Conservation (phyloP, 768 basidiomycete genomes). For the Pleurotus tuber-regium region DNA sequence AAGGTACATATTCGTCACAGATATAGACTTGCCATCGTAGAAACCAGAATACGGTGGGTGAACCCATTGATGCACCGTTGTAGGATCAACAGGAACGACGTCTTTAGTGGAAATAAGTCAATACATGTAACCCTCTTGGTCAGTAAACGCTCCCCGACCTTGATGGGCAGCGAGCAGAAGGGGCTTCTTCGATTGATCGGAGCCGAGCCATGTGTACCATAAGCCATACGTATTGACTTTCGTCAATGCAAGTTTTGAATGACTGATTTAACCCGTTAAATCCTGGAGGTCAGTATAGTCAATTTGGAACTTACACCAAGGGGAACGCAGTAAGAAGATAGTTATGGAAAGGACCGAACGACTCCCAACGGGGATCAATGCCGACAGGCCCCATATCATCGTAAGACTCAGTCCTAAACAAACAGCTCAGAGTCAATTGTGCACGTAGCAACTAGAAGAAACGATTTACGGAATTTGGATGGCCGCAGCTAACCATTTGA, state of each 20-base stretch:
- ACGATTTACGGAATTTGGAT: conserved; percentile 26
- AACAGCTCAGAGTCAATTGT: not conserved
- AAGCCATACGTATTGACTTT: conserved; percentile 77
- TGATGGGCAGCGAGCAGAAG: conserved; percentile 68
- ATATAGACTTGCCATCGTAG: conserved; percentile 46
- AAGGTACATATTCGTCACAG: not conserved
- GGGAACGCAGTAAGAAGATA: conserved; percentile 56
- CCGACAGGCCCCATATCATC: conserved; percentile 47
- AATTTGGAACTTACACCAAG: conserved; percentile 49
- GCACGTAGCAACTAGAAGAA: not conserved
- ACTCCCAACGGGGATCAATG: conserved; percentile 52
- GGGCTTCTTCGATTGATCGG: conserved; percentile 59
- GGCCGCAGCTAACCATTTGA: conserved; percentile 31
- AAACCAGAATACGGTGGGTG: conserved; percentile 63
- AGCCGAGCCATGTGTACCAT: conserved; percentile 69
- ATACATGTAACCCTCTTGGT: not conserved
- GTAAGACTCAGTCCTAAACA: conserved; percentile 50
- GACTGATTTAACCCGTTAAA: conserved; percentile 32
- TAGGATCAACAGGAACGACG: conserved; percentile 64
- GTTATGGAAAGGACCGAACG: conserved; percentile 50
- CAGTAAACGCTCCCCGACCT: conserved; percentile 31
- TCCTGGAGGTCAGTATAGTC: not conserved
- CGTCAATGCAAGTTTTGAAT: conserved; percentile 53
- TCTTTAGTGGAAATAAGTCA: conserved; percentile 32
- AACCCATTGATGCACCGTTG: conserved; percentile 54